Evolutionary conservation across 1,284 basidiomycete genomes (phyloP).

Genomic region (Hortiboletus rubellus): DNA sequence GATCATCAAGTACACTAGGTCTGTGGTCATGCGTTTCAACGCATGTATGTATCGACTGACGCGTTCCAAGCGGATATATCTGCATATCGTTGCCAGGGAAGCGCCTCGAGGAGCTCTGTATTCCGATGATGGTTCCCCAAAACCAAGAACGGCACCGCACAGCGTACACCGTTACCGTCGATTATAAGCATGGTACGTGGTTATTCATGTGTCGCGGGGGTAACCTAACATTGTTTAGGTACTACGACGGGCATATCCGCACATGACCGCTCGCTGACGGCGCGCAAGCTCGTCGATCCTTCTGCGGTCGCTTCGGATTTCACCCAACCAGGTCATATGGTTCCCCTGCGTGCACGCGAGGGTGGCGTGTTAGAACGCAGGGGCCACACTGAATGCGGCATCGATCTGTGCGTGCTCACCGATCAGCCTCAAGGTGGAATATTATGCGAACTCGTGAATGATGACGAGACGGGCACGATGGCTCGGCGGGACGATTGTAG

Average conservation of each 20-base stretch:
- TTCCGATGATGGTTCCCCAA: conserved; percentile 92
- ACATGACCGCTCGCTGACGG: conserved; percentile 89
- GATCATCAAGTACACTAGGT: conserved; percentile 98
- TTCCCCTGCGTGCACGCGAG: conserved; percentile 84
- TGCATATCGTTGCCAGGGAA: conserved; percentile 84
- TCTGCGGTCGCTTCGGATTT: conserved; percentile 71
- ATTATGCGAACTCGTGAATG: conserved; percentile 95
- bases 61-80: conserved; percentile 79
- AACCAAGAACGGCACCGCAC: conserved; percentile 93
- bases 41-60: conserved; percentile 6
- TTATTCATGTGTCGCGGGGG: background rate
- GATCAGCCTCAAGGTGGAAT: conserved; percentile 80
- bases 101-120: conserved; percentile 77
- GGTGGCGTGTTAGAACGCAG: conserved; percentile 85
- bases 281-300: conserved; percentile 74
- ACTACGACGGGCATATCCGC: conserved; percentile 98
- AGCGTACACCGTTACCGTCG: conserved; percentile 96
- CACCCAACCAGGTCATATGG: conserved; percentile 92
- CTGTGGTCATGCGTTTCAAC: conserved; percentile 24
- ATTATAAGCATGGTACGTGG: conserved; percentile 81
- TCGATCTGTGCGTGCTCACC: conserved; percentile 86
- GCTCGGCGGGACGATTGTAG: conserved; percentile 93
- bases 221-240: conserved; percentile 44
- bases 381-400: conserved; percentile 92
- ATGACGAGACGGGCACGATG: conserved; percentile 90